Base-by-base conservation (phyloP, 202 grass and related monocot genomes). In the Miscanthus sacchariflorus region DNA sequence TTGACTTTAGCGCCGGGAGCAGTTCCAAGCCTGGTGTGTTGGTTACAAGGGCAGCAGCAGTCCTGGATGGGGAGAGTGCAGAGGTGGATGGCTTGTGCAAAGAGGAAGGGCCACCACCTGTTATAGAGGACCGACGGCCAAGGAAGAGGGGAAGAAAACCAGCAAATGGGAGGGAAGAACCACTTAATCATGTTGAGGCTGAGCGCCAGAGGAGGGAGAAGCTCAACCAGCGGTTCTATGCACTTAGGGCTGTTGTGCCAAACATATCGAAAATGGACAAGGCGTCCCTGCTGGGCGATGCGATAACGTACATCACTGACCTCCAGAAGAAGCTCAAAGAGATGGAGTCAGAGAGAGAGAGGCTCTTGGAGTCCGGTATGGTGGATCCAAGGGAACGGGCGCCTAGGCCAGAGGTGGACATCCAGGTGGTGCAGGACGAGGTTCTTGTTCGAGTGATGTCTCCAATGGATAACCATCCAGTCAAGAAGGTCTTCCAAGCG, bases 211-310 rank as follows among this genome's bases (percentile, higher is more conserved):
- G 97, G 78, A 95, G 97, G 83, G 94, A 99, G 87, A 99, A 99
- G 83, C 91, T 99, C 36, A 99, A 99, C 79, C 97, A 99, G 88
- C 70, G 91, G 59, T 99, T 99, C 78, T 96, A 99, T 18, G 97
- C 97, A 0, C 74, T 99, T 30, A 90, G 97, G 80, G 91, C 94
- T 0, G 94, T 99, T 68, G 97, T 99, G 19, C 97, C 97, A 3
- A 99, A 99, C 84, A 96, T 99, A 78, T 96, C 96, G 3, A 99
- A 95, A 87, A 99, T 99, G 96, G 96, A 99, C 78, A 99, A 96
- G 86, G 96, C 96, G 7, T 99, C 96, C n/a, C 82, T 99, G 45
- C 87, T 99, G 38, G 94, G 94, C 1, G 96, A 99, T 35, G 91
- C 96, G 5, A 95, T 96, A 88, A 82, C 89, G 4, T 96, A 99